phyloP scores from a whole-genome alignment of 2,329 filamentous ascomycete genomes.

The Colletotrichum agaves region DNA sequence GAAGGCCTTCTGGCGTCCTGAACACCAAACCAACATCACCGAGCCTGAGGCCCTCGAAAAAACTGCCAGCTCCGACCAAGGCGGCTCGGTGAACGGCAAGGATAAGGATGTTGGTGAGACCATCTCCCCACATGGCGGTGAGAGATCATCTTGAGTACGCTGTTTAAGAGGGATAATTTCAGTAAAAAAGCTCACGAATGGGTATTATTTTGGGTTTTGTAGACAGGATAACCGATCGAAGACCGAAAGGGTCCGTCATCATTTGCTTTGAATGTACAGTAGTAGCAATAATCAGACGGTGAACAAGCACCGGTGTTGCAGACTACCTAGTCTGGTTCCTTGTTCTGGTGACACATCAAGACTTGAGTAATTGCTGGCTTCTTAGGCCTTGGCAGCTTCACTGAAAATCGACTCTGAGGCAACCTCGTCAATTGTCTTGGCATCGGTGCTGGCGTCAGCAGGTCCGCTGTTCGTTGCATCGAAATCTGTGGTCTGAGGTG shows the following conservation, averaged over 20 bases:
- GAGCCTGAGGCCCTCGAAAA: constrained; percentile 39
- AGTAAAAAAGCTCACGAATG: background rate
- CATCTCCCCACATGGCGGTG: constrained; percentile 25
- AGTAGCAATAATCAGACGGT: constrained; percentile 1
- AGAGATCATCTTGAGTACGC: constrained; percentile 1
- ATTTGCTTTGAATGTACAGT: constrained; percentile 5
- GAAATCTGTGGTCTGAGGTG: background rate
- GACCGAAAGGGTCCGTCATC: background rate
- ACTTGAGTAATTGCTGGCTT: background rate
- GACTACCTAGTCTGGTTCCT: background rate
- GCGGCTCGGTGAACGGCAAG: constrained; percentile 29
- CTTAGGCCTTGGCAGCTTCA: background rate
- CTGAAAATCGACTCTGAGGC: background rate
- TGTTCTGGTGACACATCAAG: background rate
- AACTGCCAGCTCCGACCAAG: constrained; percentile 36
- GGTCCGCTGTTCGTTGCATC: constrained; percentile 2
- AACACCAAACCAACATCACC: constrained; percentile 42
- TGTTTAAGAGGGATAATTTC: background rate
- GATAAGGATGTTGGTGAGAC: constrained; percentile 35
- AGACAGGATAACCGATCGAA: constrained; percentile 6
- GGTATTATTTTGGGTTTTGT: background rate
- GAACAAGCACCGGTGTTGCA: background rate
- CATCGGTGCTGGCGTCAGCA: background rate
- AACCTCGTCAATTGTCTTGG: background rate
- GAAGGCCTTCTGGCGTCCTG: constrained; percentile 76